A percentile compares a stretch with the other conserved stretches of the same genome.
Evolutionary conservation across 805 yeast species (phyloP).

Genomic region (Candida sithepensis): DNA sequence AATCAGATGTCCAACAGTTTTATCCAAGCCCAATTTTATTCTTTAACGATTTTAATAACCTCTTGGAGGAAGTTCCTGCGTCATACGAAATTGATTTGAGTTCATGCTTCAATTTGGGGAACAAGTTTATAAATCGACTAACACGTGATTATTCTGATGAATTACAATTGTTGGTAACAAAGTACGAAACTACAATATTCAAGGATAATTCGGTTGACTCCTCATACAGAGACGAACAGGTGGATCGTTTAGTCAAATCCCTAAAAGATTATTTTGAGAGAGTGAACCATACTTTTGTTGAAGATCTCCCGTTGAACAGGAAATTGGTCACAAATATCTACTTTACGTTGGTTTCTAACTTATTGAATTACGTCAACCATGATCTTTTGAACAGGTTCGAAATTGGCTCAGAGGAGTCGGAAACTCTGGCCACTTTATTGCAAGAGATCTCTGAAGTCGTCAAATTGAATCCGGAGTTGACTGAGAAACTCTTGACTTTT

Average conservation of each 20-base stretch:
- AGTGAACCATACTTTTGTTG: conserved; percentile 11
- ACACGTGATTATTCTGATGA: conserved; percentile 6
- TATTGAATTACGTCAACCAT: conserved; percentile 17
- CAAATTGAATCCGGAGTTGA: background rate
- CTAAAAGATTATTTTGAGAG: conserved; percentile 12
- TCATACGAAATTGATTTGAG: conserved; percentile 18
- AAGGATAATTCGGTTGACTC: conserved; percentile 19
- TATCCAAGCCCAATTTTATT: conserved; percentile 27
- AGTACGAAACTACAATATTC: conserved; percentile 16
- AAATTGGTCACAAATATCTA: conserved; percentile 18
- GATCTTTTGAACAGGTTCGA: conserved; percentile 20
- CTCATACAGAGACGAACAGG: conserved; percentile 4
- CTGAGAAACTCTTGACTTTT: conserved; percentile 13
- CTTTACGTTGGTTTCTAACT: conserved; percentile 13
- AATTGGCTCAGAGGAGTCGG: conserved; percentile 33
- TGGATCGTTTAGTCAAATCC: conserved; percentile 6
- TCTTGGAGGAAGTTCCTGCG: conserved; percentile 20
- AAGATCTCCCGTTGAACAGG: conserved; percentile 17
- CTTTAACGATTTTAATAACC: conserved; percentile 29
- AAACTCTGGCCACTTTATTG: conserved; percentile 16
- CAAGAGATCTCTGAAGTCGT: conserved; percentile 3
- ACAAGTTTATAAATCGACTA: conserved; percentile 11
- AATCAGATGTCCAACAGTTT: conserved; percentile 9
- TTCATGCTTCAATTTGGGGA: conserved; percentile 21
- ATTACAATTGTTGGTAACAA: conserved; percentile 10